Conservation (phyloP, 164 flowering plant species). For the Litsea cubeba region DNA sequence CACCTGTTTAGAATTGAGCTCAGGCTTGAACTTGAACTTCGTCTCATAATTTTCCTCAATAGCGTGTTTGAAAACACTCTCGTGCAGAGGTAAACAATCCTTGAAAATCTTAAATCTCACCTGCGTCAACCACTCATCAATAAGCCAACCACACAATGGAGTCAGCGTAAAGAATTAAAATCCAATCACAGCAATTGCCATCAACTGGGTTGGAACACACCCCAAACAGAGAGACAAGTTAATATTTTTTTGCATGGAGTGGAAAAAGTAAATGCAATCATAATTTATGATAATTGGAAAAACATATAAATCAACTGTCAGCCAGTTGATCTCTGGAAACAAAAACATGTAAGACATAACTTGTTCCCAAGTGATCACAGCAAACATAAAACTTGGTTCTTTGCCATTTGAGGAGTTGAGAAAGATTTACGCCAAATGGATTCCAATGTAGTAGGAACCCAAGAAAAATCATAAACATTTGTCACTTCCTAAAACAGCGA, state of each 20-base stretch:
- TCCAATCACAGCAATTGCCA: not conserved
- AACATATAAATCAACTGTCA: too few relatives aligned
- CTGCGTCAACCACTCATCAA: constrained; percentile 15
- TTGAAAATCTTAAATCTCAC: constrained; percentile 35
- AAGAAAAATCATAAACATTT: too few relatives aligned
- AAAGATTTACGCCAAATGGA: too few relatives aligned
- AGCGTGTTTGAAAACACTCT: constrained; percentile 34
- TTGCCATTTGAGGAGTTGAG: too few relatives aligned
- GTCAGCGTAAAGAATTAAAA: not conserved
- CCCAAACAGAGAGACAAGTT: not conserved
- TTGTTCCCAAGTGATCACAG: too few relatives aligned
- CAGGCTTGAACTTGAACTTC: constrained; percentile 27
- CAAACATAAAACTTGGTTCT: too few relatives aligned
- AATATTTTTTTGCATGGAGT: not conserved
- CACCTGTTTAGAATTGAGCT: constrained; percentile 31
- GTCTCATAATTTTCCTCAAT: constrained; percentile 30
- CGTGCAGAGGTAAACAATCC: constrained; percentile 48
- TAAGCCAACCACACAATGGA: too few relatives aligned
- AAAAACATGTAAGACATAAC: not conserved
- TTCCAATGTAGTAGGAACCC: too few relatives aligned
- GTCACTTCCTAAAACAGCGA: too few relatives aligned
- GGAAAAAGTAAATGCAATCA: not conserved
- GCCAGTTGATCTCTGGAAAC: not conserved
- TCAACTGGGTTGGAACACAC: not conserved
- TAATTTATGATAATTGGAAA: too few relatives aligned